Conservation (phyloP, 192 early-diverging fungal genomes). For the Oehlia diaphana region DNA sequence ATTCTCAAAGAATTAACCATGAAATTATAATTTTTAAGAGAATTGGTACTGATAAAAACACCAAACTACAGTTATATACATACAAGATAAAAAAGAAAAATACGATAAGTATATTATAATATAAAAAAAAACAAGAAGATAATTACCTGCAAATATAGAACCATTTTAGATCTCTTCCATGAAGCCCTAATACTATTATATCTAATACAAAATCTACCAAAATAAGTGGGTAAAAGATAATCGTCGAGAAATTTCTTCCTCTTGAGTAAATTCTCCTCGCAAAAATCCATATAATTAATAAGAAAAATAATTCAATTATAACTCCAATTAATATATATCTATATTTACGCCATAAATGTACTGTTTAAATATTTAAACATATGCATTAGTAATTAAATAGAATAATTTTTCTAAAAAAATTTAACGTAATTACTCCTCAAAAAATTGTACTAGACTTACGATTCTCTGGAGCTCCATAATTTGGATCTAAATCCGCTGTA, state of each 20-base stretch:
- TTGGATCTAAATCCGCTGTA: neutral
- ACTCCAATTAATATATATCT: neutral
- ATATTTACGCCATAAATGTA: neutral
- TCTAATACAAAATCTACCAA: neutral
- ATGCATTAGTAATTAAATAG: neutral
- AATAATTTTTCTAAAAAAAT: too few relatives aligned
- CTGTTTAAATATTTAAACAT: neutral
- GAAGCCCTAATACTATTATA: neutral
- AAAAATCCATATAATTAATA: neutral
- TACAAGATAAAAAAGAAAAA: neutral
- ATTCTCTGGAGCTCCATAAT: neutral
- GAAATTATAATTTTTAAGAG: neutral
- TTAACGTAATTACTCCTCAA: too few relatives aligned
- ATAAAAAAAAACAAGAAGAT: neutral
- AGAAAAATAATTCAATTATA: neutral
- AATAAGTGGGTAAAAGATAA: neutral
- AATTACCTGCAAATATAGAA: neutral
- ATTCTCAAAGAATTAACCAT: neutral
- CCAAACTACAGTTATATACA: neutral
- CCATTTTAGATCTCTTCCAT: neutral
- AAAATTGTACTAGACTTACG: neutral
- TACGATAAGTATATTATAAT: neutral
- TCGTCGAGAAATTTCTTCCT: neutral
- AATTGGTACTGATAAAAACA: neutral
- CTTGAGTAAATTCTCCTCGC: rapidly evolving